Percentiles rank a stretch among this genome's conserved stretches.
Evolutionary conservation across 2,329 filamentous ascomycete species (phyloP).

Genomic region (Fusarium pseudonygamai): DNA sequence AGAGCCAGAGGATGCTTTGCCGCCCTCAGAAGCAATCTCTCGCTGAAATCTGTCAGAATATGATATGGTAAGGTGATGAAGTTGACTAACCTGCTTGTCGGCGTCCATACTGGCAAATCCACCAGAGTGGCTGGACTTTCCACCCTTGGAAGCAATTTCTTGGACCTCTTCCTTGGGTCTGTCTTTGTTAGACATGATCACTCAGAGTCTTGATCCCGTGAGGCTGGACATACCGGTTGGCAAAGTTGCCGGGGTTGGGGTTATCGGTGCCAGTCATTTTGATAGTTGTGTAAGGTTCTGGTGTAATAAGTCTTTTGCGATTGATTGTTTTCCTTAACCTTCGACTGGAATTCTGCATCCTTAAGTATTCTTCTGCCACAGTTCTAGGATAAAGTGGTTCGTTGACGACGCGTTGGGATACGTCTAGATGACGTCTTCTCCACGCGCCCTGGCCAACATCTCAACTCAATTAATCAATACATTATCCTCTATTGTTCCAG

Average conservation of each 20-base stretch:
- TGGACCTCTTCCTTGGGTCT: constrained; percentile 56
- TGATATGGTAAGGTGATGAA: too few species aligned
- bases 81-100: constrained; percentile 51
- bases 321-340: background rate
- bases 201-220: rapidly evolving
- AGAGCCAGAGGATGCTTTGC: constrained; percentile 61
- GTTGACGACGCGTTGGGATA: background rate
- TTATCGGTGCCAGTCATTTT: constrained; percentile 39
- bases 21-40: constrained; percentile 65
- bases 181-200: background rate
- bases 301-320: background rate
- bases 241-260: constrained; percentile 43
- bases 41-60: constrained; percentile 39
- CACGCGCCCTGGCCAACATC: background rate
- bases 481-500: background rate
- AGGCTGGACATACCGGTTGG: constrained; percentile 34
- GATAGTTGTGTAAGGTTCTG: background rate
- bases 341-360: rapidly evolving
- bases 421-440: constrained; percentile 8
- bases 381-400: background rate
- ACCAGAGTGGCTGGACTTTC: constrained; percentile 50
- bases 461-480: background rate
- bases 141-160: constrained; percentile 54
- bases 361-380: background rate
- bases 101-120: constrained; percentile 55